A percentile compares a stretch with the other conserved stretches of the same genome.
phyloP scores from a whole-genome alignment of 768 basidiomycete species.

The Mycena olivaceomarginata region DNA sequence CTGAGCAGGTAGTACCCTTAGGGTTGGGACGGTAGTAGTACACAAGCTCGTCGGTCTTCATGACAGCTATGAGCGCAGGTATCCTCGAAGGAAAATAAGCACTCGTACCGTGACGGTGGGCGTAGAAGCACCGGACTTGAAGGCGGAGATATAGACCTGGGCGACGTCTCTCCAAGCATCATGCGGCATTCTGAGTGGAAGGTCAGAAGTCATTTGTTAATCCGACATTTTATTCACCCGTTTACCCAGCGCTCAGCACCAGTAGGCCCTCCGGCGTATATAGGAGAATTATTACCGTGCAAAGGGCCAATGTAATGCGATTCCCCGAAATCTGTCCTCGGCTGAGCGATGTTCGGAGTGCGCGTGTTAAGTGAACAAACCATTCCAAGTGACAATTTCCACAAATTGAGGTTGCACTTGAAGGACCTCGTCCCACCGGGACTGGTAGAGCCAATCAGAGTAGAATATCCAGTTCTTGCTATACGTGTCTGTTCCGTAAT shows the following conservation, averaged over 20 bases:
- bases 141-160: constrained; percentile 1
- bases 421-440: constrained; percentile 4
- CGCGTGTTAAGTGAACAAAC: neutral
- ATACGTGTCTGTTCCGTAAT: constrained; percentile 1
- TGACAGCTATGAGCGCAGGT: neutral
- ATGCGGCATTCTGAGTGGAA: neutral
- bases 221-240: neutral
- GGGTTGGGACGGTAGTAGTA: constrained; percentile 1
- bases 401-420: constrained; percentile 9
- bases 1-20: neutral
- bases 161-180: constrained; percentile 7
- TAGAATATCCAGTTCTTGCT: constrained; percentile 1
- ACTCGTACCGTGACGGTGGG: neutral
- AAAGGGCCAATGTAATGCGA: constrained; percentile 13
- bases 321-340: neutral
- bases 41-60: constrained; percentile 7
- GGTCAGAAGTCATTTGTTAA: neutral
- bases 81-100: neutral
- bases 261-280: constrained; percentile 7
- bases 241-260: neutral
- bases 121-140: constrained; percentile 1
- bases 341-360: too few species aligned
- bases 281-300: constrained; percentile 4
- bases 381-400: constrained; percentile 13
- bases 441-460: neutral